These are phyloP conservation scores for Fusarium decemcellulare DNA, from an alignment of 2,329 filamentous ascomycete species.

Conservation along the genomic window DNA sequence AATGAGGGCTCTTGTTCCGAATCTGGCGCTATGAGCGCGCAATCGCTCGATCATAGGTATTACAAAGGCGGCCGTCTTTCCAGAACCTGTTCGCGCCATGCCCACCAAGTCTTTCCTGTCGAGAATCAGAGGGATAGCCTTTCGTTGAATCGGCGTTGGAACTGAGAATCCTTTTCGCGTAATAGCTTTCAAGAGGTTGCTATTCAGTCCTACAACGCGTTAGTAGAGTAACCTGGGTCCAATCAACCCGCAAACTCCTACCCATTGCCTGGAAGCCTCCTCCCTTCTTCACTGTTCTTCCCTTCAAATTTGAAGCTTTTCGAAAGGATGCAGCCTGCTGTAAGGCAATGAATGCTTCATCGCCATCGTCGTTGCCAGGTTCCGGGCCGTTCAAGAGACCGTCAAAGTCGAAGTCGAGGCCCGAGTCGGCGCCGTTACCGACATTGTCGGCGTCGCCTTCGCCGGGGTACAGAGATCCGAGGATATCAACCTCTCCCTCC, in stretches of 20 bases:
- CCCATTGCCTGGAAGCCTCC: constrained; percentile 98
- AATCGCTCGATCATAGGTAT: constrained; percentile 98
- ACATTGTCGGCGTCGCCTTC: constrained; percentile 65
- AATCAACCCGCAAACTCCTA: constrained; percentile 50
- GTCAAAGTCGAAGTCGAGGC: constrained; percentile 69
- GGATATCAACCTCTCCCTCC: constrained; percentile 93
- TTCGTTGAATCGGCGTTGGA: constrained; percentile 96
- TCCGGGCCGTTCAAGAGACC: constrained; percentile 70
- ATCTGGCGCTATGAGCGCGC: constrained; percentile 87
- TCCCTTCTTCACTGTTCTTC: constrained; percentile 91
- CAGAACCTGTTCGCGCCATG: constrained; percentile 98
- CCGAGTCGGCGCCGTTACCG: constrained; percentile 53
- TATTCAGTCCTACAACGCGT: constrained; percentile 75
- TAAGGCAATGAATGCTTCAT: constrained; percentile 92
- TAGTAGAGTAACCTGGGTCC: constrained; percentile 15
- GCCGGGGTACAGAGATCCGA: constrained; percentile 79
- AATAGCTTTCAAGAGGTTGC: constrained; percentile 90
- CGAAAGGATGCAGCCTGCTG: constrained; percentile 90
- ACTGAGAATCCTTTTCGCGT: constrained; percentile 94
- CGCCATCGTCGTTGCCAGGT: constrained; percentile 71
- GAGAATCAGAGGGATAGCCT: constrained; percentile 92
- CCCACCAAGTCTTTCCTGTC: constrained; percentile 96
- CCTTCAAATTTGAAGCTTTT: constrained; percentile 86
- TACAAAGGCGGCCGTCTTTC: constrained; percentile 98
- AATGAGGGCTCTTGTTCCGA: constrained; percentile 89